A percentile compares a stretch with the other conserved stretches of the same genome.
Conservation (phyloP, 345 rosid species). For the Cardamine resedifolia region DNA sequence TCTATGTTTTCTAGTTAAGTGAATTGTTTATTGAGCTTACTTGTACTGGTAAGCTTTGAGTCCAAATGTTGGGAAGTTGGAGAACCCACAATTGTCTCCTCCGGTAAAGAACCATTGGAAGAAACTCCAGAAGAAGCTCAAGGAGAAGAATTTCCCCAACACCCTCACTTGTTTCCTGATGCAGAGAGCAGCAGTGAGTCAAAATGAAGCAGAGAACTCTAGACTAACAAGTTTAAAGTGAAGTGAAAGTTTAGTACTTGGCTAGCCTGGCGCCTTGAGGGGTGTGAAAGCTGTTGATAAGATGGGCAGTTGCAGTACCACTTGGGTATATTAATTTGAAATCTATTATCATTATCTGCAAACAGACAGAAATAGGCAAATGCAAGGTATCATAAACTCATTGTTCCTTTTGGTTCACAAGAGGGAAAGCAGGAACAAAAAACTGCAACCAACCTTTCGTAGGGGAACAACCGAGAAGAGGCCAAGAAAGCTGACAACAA, state of each 20-base stretch:
- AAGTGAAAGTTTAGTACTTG: constrained; percentile 42
- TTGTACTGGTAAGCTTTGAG: constrained; percentile 57
- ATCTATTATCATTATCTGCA: constrained; percentile 75
- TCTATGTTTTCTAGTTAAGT: not conserved
- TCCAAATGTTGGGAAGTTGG: constrained; percentile 76
- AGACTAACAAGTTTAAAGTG: constrained; percentile 6
- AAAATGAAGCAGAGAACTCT: constrained; percentile 26
- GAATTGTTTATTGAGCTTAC: constrained; percentile 39
- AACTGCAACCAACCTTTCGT: constrained; percentile 54
- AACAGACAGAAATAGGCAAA: constrained; percentile 19
- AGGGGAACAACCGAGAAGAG: constrained; percentile 79
- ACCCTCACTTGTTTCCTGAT: constrained; percentile 72
- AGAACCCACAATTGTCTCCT: constrained; percentile 63
- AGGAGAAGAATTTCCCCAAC: constrained; percentile 67
- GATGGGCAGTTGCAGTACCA: constrained; percentile 83
- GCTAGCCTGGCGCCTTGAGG: constrained; percentile 75
- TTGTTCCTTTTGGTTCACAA: constrained; percentile 13
- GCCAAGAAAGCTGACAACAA: constrained; percentile 87
- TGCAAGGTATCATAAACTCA: constrained; percentile 14
- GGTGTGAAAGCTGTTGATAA: constrained; percentile 87
- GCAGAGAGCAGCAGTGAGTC: constrained; percentile 4
- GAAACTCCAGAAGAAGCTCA: constrained; percentile 87
- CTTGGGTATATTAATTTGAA: constrained; percentile 77
- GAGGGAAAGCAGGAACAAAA: constrained; percentile 7
- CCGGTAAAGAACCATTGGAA: constrained; percentile 87